Conservation (phyloP, 192 early-diverging fungal species). For the Ramicandelaber brevisporus region DNA sequence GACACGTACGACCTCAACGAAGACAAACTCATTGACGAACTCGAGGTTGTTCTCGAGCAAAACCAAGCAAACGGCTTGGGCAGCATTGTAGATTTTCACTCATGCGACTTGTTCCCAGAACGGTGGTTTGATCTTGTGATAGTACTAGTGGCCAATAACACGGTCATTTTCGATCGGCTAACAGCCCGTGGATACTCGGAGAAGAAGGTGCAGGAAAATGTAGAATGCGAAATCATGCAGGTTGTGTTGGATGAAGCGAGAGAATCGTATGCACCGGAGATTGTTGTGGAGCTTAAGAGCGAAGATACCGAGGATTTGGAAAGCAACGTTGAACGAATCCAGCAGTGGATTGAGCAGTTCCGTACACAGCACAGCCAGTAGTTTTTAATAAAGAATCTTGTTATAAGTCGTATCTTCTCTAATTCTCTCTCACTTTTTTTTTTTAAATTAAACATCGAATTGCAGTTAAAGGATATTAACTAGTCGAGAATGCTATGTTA, state of each 20-base stretch:
- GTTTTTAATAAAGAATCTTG: too few relatives aligned
- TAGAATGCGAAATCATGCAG: constrained; percentile 96
- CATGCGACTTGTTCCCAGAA: constrained; percentile 90
- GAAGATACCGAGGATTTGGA: constrained; percentile 80
- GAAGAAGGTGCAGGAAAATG: constrained; percentile 77
- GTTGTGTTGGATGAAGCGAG: constrained; percentile 71
- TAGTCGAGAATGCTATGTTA: too few relatives aligned
- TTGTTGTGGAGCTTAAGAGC: constrained; percentile 57
- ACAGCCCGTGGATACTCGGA: constrained; percentile 46
- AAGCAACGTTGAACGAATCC: constrained; percentile 55
- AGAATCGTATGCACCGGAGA: constrained; percentile 54
- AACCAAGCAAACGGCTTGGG: constrained; percentile 55
- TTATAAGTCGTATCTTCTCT: too few relatives aligned
- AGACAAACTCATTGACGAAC: constrained; percentile 41
- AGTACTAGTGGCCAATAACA: constrained; percentile 59
- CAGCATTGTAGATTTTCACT: constrained; percentile 80
- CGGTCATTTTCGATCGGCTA: constrained; percentile 54
- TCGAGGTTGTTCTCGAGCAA: too few relatives aligned
- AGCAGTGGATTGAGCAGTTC: constrained; percentile 31
- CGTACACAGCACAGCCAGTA: constrained; percentile 4
- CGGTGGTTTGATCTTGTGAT: constrained; percentile 94
- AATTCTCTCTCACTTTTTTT: too few relatives aligned
- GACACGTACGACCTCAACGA: constrained; percentile 77
- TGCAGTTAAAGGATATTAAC: too few relatives aligned
- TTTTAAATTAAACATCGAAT: too few relatives aligned